Evolutionary conservation across 352 stramenopile genomes (phyloP).

Genomic region (Phytophthora lateralis): DNA sequence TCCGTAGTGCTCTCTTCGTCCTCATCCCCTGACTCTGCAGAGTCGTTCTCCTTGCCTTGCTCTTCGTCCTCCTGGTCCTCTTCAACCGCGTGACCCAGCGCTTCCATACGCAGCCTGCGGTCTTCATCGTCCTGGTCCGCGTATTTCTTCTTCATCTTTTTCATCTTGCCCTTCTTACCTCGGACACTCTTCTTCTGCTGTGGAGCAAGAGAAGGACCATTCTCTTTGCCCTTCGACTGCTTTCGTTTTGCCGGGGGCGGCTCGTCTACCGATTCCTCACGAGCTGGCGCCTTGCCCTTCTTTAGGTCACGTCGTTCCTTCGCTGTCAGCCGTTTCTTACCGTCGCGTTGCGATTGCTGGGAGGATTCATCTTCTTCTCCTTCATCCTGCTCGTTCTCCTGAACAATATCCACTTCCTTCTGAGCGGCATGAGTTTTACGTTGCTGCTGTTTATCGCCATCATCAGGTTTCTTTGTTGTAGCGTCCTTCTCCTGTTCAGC

Average conservation of each 20-base stretch:
- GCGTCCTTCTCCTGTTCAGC: neutral
- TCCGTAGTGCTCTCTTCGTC: constrained; percentile 11
- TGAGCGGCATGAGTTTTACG: constrained; percentile 3
- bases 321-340: constrained; percentile 65
- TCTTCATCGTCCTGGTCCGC: constrained; percentile 97
- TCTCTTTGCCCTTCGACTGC: constrained; percentile 48
- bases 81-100: constrained; percentile 73
- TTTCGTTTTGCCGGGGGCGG: constrained; percentile 23
- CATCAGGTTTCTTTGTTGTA: neutral
- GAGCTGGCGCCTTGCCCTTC: constrained; percentile 48
- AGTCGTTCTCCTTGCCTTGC: constrained; percentile 25
- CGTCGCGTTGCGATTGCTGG: constrained; percentile 33
- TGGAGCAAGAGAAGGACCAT: neutral
- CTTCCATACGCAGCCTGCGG: constrained; percentile 91
- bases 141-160: constrained; percentile 97
- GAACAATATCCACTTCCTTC: constrained; percentile 9
- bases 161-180: constrained; percentile 95
- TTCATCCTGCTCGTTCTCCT: constrained; percentile 23
- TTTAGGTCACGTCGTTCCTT: constrained; percentile 86
- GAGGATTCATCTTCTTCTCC: constrained; percentile 8
- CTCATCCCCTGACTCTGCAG: constrained; percentile 25
- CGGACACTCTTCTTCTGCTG: constrained; percentile 61
- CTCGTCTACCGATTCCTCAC: constrained; percentile 23
- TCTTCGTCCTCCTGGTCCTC: constrained; percentile 41
- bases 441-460: neutral